Conservation (phyloP, 2,329 filamentous ascomycete genomes). For the Aspergillus tubingensis region DNA sequence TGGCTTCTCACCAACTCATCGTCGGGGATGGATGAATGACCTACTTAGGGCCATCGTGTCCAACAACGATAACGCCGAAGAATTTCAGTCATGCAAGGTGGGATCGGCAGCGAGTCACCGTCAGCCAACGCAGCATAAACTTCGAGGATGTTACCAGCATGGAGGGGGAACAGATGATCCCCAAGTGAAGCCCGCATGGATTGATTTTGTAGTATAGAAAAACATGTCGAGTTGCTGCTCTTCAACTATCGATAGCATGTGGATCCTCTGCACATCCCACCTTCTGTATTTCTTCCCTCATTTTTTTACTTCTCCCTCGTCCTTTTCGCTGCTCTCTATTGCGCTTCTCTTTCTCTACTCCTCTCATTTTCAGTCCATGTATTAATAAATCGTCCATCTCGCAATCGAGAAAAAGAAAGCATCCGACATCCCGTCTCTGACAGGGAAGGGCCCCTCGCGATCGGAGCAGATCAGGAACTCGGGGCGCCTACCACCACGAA, state of each 20-base stretch:
- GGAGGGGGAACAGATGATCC: background rate
- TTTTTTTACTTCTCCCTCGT: background rate
- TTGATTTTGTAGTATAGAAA: too few relatives aligned
- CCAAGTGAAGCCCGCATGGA: too few relatives aligned
- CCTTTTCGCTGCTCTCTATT: background rate
- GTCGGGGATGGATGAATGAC: background rate
- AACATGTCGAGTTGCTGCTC: too few relatives aligned
- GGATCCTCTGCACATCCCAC: background rate
- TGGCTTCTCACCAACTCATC: background rate
- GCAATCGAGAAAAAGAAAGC: background rate
- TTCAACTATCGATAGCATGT: too few relatives aligned
- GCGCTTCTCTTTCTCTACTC: background rate
- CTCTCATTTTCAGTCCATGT: background rate
- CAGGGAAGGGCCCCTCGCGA: conserved; percentile 7
- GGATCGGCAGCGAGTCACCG: conserved; percentile 24
- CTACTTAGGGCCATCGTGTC: background rate
- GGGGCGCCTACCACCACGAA: conserved; percentile 26
- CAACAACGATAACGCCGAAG: background rate
- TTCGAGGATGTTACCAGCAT: background rate
- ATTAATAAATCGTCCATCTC: background rate
- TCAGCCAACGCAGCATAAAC: conserved; percentile 27
- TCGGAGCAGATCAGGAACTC: conserved; percentile 25
- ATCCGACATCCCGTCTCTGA: background rate
- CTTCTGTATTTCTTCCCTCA: background rate
- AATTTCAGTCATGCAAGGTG: conserved; percentile 16